Evolutionary conservation across 495 filamentous ascomycete genomes (phyloP).

Genomic region (Podospora australis): DNA sequence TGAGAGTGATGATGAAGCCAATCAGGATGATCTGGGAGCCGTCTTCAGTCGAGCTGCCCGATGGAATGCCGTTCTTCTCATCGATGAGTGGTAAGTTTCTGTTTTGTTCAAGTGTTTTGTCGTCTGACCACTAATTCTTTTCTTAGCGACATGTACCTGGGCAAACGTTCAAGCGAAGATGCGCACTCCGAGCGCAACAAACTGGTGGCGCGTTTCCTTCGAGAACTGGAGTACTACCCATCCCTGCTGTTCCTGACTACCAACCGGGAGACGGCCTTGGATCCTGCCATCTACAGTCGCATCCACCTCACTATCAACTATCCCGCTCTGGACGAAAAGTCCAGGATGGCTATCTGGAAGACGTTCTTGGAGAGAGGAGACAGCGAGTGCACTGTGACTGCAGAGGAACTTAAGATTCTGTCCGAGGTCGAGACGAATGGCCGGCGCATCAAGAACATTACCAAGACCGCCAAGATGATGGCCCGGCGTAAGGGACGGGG

Average conservation of each 20-base stretch:
- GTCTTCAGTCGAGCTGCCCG: constrained; percentile 16
- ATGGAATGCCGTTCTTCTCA: constrained; percentile 34
- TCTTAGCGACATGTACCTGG: constrained; percentile 29
- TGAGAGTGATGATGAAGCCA: no score
- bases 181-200: constrained; percentile 31
- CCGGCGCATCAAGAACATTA: constrained; percentile 16
- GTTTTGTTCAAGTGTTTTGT: no score
- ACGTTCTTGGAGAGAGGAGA: constrained; percentile 15
- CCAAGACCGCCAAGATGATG: constrained; percentile 24
- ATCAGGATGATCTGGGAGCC: neutral
- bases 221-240: constrained; percentile 43
- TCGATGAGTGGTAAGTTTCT: constrained; percentile 35
- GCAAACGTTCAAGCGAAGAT: constrained; percentile 19
- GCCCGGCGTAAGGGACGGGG: constrained; percentile 10
- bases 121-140: no score
- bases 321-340: constrained; percentile 15
- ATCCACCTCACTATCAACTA: constrained; percentile 40
- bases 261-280: constrained; percentile 33
- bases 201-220: constrained; percentile 44
- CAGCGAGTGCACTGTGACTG: constrained; percentile 3
- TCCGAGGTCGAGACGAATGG: constrained; percentile 21
- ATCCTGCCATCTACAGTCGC: constrained; percentile 44
- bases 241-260: constrained; percentile 45
- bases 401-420: constrained; percentile 14
- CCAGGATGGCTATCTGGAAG: constrained; percentile 18